A percentile compares a stretch with the other conserved stretches of the same genome.
These are phyloP conservation scores for Cyclotella kingstonii DNA, from an alignment of 108 stramenopile species.

Conservation along the genomic window DNA sequence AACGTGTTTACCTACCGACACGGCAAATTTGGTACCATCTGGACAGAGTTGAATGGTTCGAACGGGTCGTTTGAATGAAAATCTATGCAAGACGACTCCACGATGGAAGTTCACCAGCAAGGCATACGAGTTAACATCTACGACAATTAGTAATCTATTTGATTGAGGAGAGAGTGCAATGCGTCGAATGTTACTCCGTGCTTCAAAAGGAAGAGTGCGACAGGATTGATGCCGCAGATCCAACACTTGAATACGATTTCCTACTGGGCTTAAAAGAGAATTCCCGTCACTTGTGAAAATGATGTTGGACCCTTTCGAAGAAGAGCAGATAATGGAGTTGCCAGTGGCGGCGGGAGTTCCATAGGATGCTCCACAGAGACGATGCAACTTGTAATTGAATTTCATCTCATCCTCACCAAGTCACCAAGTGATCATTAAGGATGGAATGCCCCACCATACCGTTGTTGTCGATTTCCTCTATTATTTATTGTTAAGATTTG, in stretches of 20 bases:
- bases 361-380: slow-evolving; percentile 95
- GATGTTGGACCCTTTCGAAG: slow-evolving; percentile 81
- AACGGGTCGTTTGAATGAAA: slow-evolving; percentile 89
- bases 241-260: slow-evolving; percentile 90
- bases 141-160: slow-evolving; percentile 69
- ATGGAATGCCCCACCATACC: too few species aligned
- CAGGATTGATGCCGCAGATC: slow-evolving; percentile 89
- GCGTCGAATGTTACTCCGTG: slow-evolving; percentile 84
- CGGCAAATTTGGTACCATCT: slow-evolving; percentile 85
- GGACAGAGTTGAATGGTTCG: slow-evolving; percentile 86
- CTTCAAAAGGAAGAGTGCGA: slow-evolving; percentile 88
- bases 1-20: slow-evolving; percentile 87
- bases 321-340: slow-evolving; percentile 44
- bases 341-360: slow-evolving; percentile 63
- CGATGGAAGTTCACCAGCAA: slow-evolving; percentile 78
- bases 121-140: slow-evolving; percentile 81
- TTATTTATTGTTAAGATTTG: too few species aligned
- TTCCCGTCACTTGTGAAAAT: slow-evolving; percentile 93
- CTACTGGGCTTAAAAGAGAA: slow-evolving; percentile 83
- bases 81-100: slow-evolving; percentile 90
- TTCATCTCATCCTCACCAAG: slow-evolving; percentile 49
- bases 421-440: neutral
- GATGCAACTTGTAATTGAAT: slow-evolving; percentile 93
- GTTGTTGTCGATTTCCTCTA: too few species aligned
- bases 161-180: slow-evolving; percentile 88